Base-by-base conservation (phyloP, 306 rosid species). In the Quillaja saponaria region DNA sequence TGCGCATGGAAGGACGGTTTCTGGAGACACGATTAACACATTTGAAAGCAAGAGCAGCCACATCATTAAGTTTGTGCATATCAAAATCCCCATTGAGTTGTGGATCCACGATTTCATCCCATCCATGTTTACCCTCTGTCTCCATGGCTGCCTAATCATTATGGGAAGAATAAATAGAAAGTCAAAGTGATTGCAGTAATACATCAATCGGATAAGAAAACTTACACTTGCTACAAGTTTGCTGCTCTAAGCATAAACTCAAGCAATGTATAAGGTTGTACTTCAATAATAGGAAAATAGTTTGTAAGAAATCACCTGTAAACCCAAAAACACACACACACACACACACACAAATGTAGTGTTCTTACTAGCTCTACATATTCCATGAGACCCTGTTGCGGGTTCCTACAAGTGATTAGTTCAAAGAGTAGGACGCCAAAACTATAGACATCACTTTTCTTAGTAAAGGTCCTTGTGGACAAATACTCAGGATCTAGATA, bases 391-490 rank as follows among this genome's bases (percentile, higher is more conserved):
- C 84, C 81, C 51, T 62, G 80, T 55, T 80, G 81, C 38, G 84
- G 81, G 67, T 67, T 80, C 67, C 78, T 75, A 13, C 81, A 76
- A 13, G 77, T 77, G 60, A 70, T 73, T 17, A 63, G 71, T 61
- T 83, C 85, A 61, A 83, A 74, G 16, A 83, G 65, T 64, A 83
- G 77, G 72, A 80, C 83, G 1, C 83, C 83, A 68, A 77, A 83
- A 62, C 88, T 80, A 70, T 77, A 83, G 34, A 83, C 85, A 35
- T 80, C 85, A 31, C 85, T 67, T 74, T 71, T 83, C 81, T 71
- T 80, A 17, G 81, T 80, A 76, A 59, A 83, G 63, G 81, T 75
- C 64, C 58, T 71, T 51, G 78, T 52, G 47, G 66, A 71, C 55
- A 71, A 31, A 52, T 80, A 80, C 71, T 67, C 81, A 6, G 81